Base-by-base conservation (phyloP, 1,139 yeast species). In the Kodamaea suecica region DNA sequence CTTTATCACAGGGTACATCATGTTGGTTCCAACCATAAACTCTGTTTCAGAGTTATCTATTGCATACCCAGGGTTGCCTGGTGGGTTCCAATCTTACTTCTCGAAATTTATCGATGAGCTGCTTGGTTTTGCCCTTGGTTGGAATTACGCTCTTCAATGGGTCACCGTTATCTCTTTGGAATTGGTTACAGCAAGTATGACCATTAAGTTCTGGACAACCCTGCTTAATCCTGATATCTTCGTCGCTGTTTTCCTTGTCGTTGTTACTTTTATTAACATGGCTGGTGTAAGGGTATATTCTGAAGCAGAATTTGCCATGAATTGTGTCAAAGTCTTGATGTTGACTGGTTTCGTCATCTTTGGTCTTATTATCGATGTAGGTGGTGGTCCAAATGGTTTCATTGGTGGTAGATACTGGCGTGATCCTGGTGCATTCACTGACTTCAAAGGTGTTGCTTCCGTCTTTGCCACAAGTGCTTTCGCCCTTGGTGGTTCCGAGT, bases 391-490 rank as follows among this genome's bases (percentile, higher is more conserved):
- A 2, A 27, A 40, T 3, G 45, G 48, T 4, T 61, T 48, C 33
- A 49, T 61, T 28, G 66, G 66, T 31, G 66, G 64, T 4, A 44
- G 38, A 34, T 59, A 58, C 47, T 61, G 61, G 59, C 55, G 41
- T 27, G 31, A 53, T 32, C 60, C 60, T 12, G 61, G 61, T 20
- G 50, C 48, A 7, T 52, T 53, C 42, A 64, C 67, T 29, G 46
- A 52, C 23, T 66, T 67, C 48, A 67, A 67, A 46, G 74, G 74
- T 9, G 47, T 66, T 32, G 61, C 63, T 40, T 45, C 66, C 7
- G 70, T 63, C 23, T 63, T 66, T 33, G 69, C 63, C 20, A 63
- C 67, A 2, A 64, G 66, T 13, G 59, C 65, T 5, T 66, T 66
- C 39, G 53, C 67, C 3, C 57, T 64, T 26, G 70, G 70, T 25